phyloP scores from a whole-genome alignment of 2,329 filamentous ascomycete genomes.

The Trichoderma cornu-damae region DNA sequence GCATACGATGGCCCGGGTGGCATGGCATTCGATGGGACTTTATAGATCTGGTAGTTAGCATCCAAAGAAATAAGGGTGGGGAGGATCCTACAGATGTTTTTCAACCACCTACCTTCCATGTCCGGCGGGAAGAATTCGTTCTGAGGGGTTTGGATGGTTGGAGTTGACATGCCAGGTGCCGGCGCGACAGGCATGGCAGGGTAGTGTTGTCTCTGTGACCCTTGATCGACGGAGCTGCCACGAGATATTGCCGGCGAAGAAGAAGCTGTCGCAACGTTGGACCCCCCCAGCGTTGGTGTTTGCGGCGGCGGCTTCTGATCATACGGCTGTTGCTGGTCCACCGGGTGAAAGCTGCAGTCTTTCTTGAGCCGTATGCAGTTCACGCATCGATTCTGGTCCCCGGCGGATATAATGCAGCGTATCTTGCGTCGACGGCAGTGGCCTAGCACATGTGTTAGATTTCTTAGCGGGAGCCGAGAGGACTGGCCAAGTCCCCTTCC shows the following conservation, averaged over 20 bases:
- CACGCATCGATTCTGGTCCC: slow-evolving; percentile 74
- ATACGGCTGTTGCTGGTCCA: slow-evolving; percentile 65
- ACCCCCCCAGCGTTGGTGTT: slow-evolving; percentile 36
- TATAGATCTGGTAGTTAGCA: not conserved
- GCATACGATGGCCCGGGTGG: slow-evolving; percentile 33
- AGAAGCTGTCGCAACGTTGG: slow-evolving; percentile 41
- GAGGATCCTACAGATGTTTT: not conserved
- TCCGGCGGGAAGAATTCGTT: slow-evolving; percentile 37
- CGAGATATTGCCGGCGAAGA: slow-evolving; percentile 45
- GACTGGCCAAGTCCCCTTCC: not conserved
- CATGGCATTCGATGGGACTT: slow-evolving; percentile 35
- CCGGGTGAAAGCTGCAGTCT: slow-evolving; percentile 86
- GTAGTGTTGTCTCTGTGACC: slow-evolving; percentile 37
- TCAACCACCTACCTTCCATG: slow-evolving; percentile 39
- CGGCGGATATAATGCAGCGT: slow-evolving; percentile 71
- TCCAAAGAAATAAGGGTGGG: not conserved
- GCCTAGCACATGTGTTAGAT: slow-evolving; percentile 46
- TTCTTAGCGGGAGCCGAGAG: not conserved
- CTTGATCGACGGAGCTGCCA: slow-evolving; percentile 39
- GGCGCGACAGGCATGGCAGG: slow-evolving; percentile 41
- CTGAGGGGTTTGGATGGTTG: slow-evolving; percentile 36
- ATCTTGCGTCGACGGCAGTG: slow-evolving; percentile 94
- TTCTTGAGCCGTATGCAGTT: slow-evolving; percentile 95
- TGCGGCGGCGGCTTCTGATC: slow-evolving; percentile 41
- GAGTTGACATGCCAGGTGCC: slow-evolving; percentile 40